These are phyloP conservation scores for Botrytis elliptica DNA, from an alignment of 2,329 filamentous ascomycete genomes.

Conservation along the genomic window DNA sequence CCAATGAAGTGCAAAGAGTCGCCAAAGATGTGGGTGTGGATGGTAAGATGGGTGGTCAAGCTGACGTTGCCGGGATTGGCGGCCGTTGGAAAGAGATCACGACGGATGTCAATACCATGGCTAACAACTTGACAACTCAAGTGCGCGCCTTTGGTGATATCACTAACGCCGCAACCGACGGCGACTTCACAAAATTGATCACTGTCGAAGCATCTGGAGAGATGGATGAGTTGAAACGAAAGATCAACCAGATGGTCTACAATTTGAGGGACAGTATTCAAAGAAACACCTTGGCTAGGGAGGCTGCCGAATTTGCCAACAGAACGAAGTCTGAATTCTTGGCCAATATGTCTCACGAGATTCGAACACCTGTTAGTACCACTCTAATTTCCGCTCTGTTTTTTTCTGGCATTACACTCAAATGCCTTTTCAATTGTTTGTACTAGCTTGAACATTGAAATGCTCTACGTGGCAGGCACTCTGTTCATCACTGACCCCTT, in stretches of 20 bases:
- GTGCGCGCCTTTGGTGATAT: constrained; percentile 98
- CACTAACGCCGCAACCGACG: constrained; percentile 94
- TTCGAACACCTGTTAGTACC: constrained; percentile 77
- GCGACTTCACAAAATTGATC: constrained; percentile 95
- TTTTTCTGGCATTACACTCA: neutral
- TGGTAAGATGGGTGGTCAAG: constrained; percentile 97
- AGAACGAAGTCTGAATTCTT: constrained; percentile 98
- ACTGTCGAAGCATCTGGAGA: constrained; percentile 97
- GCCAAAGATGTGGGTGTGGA: constrained; percentile 96
- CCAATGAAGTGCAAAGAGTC: constrained; percentile 91
- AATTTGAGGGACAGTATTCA: constrained; percentile 95
- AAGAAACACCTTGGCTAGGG: constrained; percentile 90
- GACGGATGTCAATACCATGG: constrained; percentile 46
- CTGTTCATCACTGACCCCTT: neutral
- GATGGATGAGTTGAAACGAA: constrained; percentile 98
- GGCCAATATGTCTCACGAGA: constrained; percentile 99
- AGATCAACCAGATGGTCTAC: constrained; percentile 99
- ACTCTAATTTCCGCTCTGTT: neutral
- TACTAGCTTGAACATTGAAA: neutral
- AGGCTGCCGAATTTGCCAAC: constrained; percentile 94
- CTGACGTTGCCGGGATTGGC: constrained; percentile 87
- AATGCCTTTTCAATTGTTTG: neutral
- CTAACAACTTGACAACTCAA: constrained; percentile 82
- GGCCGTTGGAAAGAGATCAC: constrained; percentile 99
- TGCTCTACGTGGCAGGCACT: neutral